Evolutionary conservation across 306 rosid genomes (phyloP), one percentile per base, ranked within the genome.

Genomic region (Inga oerstediana): DNA sequence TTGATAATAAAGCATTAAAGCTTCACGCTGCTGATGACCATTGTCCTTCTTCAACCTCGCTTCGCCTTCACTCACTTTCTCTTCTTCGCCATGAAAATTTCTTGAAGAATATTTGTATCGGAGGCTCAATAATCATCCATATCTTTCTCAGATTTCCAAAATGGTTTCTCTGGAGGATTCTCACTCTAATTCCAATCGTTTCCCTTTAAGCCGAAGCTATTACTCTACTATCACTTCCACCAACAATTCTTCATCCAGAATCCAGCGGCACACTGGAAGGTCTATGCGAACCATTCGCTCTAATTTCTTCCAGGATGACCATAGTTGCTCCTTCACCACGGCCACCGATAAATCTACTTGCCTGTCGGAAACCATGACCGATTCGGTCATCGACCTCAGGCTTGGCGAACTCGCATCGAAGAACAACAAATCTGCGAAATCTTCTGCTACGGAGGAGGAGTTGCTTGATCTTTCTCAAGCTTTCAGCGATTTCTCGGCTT

Each of bases 261-360:
- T 91, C 39, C 82, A 86, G 88, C 84, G 95, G 8, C 83, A 90
- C 74, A 87, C 62, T 0, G 99, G 99, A 34, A 93, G 97, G 22
- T 97, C 99, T 59, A 97, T 97, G 99, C 91, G 99, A 17, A 94
- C 99, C 0, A 84, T 90, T 51, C 94, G 99, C 69, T 94, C 99
- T 45, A 94, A 35, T 79, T 80, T 88, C 88, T 94, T 88, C 77
- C 89, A 88, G 34, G 97, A 92, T 10, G 97, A 89, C 58, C 89
- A 76, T 65, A 80, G 86, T 68, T 85, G 87, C 73, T 85, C 93
- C 12, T 87, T 90, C 82, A 34, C 86, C 11, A 77, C 85, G 3
- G 86, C 72, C 65, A 77, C 90, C 58, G 80, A 86, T 20, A 84
- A 84, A 76, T 94, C 99, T 46, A 69, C 89, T 0, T 92, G 79